phyloP scores from a whole-genome alignment of 2,329 filamentous ascomycete genomes.

The Talaromyces sp. region DNA sequence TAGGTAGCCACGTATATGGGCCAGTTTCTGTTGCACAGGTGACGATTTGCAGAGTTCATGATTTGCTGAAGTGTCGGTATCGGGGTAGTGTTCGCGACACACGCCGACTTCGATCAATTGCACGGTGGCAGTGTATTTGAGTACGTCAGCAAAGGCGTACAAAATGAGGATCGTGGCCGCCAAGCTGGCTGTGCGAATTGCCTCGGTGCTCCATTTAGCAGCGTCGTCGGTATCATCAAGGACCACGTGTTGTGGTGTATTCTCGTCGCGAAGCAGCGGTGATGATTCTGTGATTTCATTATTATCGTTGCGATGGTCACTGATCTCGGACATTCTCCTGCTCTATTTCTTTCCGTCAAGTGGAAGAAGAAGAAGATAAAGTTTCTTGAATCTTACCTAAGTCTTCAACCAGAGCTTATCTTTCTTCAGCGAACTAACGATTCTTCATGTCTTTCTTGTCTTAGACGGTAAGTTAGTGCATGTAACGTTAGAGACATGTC shows the following conservation, averaged over 20 bases:
- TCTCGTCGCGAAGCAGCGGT: background rate
- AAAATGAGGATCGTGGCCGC: background rate
- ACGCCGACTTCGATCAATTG: conserved; percentile 6
- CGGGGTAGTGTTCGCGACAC: conserved; percentile 3
- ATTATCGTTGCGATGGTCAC: background rate
- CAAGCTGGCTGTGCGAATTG: background rate
- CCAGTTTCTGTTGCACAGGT: conserved; percentile 1
- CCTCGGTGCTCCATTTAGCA: background rate
- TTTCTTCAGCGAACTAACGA: background rate
- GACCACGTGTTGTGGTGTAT: background rate
- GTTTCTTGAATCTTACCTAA: background rate
- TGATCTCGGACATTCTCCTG: background rate
- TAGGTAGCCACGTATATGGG: conserved; percentile 3
- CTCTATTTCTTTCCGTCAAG: background rate
- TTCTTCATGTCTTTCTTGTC: background rate
- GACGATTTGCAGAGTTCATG: background rate
- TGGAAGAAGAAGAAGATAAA: background rate
- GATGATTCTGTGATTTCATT: conserved; percentile 2
- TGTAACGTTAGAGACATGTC: background rate
- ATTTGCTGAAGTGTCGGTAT: background rate
- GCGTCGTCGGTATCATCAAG: background rate
- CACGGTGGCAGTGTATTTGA: conserved; percentile 6
- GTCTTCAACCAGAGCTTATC: background rate
- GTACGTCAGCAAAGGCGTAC: conserved; percentile 7
- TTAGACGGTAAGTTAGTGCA: background rate